Evolutionary conservation across 1,284 basidiomycete genomes (phyloP).

Genomic region (Coriolopsis trogii): DNA sequence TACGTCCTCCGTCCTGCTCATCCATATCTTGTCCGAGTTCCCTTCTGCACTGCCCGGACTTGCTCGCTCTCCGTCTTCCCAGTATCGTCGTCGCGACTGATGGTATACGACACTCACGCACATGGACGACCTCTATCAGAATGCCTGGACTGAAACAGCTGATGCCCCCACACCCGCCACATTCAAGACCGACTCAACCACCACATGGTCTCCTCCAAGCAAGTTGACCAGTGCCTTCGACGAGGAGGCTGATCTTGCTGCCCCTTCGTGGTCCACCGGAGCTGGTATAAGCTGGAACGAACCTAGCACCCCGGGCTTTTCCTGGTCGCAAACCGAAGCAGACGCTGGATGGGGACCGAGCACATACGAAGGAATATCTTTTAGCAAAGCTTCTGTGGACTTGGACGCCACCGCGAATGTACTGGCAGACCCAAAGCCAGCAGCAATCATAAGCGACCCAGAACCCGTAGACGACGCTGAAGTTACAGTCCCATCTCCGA

Average conservation of each 20-base stretch:
- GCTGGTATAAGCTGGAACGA: slow-evolving; percentile 50
- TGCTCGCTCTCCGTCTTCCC: slow-evolving; percentile 2
- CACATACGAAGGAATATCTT: slow-evolving; percentile 42
- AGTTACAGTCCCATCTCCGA: not conserved
- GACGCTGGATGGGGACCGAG: slow-evolving; percentile 33
- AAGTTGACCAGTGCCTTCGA: slow-evolving; percentile 32
- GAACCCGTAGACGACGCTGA: slow-evolving; percentile 4
- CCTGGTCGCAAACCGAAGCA: slow-evolving; percentile 31
- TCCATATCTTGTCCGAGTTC: slow-evolving; percentile 1
- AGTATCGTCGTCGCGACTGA: slow-evolving; percentile 11
- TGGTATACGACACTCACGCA: slow-evolving; percentile 18
- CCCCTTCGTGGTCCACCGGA: slow-evolving; percentile 55
- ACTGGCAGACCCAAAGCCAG: not conserved
- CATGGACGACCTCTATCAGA: slow-evolving; percentile 69
- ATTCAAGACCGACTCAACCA: slow-evolving; percentile 17
- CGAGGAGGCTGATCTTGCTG: slow-evolving; percentile 52
- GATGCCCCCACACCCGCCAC: slow-evolving; percentile 7
- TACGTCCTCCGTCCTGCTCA: not conserved
- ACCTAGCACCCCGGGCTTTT: slow-evolving; percentile 37
- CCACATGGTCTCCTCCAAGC: slow-evolving; percentile 31
- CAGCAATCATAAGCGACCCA: not conserved
- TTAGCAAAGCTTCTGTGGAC: slow-evolving; percentile 30
- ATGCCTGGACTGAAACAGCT: slow-evolving; percentile 59
- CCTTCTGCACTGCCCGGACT: not conserved
- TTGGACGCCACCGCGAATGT: slow-evolving; percentile 4